These are phyloP conservation scores for Balansia obtecta DNA, from an alignment of 2,329 filamentous ascomycete genomes.

Conservation along the genomic window DNA sequence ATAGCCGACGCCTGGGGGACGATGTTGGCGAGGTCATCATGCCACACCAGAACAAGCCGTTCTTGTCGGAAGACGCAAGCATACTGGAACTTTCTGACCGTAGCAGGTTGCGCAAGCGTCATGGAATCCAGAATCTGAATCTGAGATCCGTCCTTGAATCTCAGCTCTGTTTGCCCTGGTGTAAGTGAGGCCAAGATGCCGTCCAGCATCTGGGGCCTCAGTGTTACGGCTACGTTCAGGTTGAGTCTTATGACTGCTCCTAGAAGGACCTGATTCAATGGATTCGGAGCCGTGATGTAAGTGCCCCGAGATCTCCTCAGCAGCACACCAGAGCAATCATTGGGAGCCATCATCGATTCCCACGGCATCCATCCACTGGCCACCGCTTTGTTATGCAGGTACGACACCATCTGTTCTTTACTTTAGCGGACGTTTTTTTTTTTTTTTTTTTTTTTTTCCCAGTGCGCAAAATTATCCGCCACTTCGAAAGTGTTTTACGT, in stretches of 20 bases:
- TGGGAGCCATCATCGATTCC: constrained; percentile 5
- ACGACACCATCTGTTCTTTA: constrained; percentile 17
- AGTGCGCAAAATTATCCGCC: no score
- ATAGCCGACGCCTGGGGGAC: constrained; percentile 23
- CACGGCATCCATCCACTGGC: constrained; percentile 19
- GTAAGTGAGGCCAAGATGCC: constrained; percentile 29
- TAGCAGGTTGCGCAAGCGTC: constrained; percentile 22
- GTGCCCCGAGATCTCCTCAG: constrained; percentile 25
- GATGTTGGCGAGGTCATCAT: constrained; percentile 27
- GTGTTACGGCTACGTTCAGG: constrained; percentile 33
- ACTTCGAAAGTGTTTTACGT: neutral
- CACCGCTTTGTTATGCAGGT: constrained; percentile 17
- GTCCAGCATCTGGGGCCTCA: constrained; percentile 33
- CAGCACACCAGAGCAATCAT: constrained; percentile 23
- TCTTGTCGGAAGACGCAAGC: constrained; percentile 30
- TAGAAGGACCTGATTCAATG: constrained; percentile 24
- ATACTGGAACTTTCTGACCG: constrained; percentile 29
- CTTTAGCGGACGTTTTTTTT: neutral
- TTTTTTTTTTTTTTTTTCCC: neutral
- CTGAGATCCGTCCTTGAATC: constrained; percentile 27
- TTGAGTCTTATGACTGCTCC: constrained; percentile 31
- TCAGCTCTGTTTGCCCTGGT: constrained; percentile 28
- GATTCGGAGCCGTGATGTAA: constrained; percentile 28
- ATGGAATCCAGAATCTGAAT: constrained; percentile 33
- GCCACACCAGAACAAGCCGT: constrained; percentile 29